phyloP scores from a whole-genome alignment of 1,139 yeast species.

The Geotrichum phurueaensis region DNA sequence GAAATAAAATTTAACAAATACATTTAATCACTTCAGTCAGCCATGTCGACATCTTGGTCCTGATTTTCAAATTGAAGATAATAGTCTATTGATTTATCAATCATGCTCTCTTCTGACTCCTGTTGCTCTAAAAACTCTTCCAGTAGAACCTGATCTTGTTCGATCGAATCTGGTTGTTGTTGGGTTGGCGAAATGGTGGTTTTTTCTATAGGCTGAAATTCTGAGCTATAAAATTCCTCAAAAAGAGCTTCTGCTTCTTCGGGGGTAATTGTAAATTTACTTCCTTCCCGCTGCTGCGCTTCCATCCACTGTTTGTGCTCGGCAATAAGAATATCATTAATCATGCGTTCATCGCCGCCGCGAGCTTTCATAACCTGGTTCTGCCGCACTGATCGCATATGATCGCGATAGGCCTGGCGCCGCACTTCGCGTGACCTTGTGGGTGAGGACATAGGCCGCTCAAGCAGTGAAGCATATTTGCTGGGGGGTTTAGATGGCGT shows the following conservation, averaged over 20 bases:
- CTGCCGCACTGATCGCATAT: constrained; percentile 2
- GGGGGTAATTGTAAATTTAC: background rate
- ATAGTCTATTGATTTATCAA: background rate
- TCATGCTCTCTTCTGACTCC: background rate
- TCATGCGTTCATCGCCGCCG: constrained; percentile 11
- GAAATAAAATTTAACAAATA: background rate
- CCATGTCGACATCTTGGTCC: background rate
- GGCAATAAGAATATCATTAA: background rate
- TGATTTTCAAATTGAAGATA: background rate
- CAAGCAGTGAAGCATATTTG: constrained; percentile 1
- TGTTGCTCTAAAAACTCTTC: constrained; percentile 7
- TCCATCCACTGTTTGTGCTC: constrained; percentile 12
- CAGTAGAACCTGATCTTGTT: background rate
- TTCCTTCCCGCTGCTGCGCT: constrained; percentile 1
- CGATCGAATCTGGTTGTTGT: background rate
- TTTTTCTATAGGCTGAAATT: background rate
- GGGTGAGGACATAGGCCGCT: constrained; percentile 12
- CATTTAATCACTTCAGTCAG: background rate
- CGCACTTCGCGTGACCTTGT: constrained; percentile 6
- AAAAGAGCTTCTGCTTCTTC: constrained; percentile 9
- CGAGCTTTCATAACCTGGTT: constrained; percentile 8
- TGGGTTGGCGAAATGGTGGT: background rate
- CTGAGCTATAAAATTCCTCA: background rate
- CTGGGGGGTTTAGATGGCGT: constrained; percentile 4
- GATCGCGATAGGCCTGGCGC: constrained; percentile 11